Evolutionary conservation across 257 asterid species (phyloP).

Genomic region (Penstemon newberryi): DNA sequence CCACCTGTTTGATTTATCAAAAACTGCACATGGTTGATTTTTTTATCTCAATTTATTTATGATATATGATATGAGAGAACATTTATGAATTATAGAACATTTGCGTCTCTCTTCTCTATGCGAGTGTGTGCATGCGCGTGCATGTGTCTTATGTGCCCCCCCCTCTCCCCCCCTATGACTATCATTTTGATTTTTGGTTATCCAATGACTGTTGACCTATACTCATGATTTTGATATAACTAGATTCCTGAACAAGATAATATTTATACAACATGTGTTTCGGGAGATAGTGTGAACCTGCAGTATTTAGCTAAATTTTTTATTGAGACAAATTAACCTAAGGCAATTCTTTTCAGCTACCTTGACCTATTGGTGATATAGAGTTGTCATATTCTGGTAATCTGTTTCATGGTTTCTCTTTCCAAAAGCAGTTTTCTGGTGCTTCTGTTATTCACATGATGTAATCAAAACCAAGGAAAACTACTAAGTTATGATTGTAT

Average conservation of each 20-base stretch:
- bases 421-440: neutral
- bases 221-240: neutral
- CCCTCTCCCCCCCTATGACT: neutral
- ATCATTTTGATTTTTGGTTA: constrained; percentile 3
- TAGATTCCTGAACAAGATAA: neutral
- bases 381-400: constrained; percentile 2
- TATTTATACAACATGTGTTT: neutral
- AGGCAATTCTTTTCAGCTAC: neutral
- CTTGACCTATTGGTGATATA: neutral
- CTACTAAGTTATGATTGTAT: neutral
- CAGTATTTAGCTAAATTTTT: neutral
- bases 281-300: constrained; percentile 1
- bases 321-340: neutral
- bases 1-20: constrained; percentile 83
- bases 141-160: neutral
- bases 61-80: constrained; percentile 7
- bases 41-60: constrained; percentile 13
- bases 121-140: neutral
- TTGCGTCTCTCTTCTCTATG: neutral
- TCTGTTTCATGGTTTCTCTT: constrained; percentile 3
- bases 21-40: constrained; percentile 84
- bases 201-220: constrained; percentile 9
- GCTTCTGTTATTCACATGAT: constrained; percentile 8
- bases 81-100: neutral
- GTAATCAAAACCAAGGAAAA: neutral